phyloP scores from a whole-genome alignment of 2,329 filamentous ascomycete genomes.

The Rasamsonia emersonii region DNA sequence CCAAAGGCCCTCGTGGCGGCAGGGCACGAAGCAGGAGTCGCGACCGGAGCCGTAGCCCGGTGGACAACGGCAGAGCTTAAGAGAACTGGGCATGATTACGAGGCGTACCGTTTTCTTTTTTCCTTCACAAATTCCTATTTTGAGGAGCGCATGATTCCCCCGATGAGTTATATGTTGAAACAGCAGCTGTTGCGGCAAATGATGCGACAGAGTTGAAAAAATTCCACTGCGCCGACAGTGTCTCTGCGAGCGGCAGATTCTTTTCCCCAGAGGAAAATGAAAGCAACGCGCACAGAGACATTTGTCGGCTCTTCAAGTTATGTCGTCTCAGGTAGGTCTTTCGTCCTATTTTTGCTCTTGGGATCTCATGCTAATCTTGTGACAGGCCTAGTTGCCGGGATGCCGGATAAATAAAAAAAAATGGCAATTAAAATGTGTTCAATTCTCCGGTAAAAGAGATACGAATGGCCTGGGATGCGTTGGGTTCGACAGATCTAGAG shows the following conservation, averaged over 20 bases:
- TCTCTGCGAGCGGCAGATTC: slow-evolving; percentile 4
- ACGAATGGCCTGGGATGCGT: no score
- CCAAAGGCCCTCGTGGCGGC: slow-evolving; percentile 35
- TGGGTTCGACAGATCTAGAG: no score
- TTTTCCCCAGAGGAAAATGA: background rate
- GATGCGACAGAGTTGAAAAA: no score
- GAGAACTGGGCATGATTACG: slow-evolving; percentile 10
- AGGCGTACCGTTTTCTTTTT: slow-evolving; percentile 2
- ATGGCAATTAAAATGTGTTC: no score
- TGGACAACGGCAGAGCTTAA: slow-evolving; percentile 24
- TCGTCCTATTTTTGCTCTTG: background rate
- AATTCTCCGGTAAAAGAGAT: no score
- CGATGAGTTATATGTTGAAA: no score
- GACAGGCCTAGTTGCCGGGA: no score
- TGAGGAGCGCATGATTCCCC: slow-evolving; percentile 3
- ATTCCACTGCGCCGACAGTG: slow-evolving; percentile 21
- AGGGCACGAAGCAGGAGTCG: slow-evolving; percentile 36
- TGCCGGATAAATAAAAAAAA: no score
- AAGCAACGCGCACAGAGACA: slow-evolving; percentile 1
- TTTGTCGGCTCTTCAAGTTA: slow-evolving; percentile 2
- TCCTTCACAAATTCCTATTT: slow-evolving; percentile 6
- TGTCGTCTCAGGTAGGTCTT: slow-evolving; percentile 3
- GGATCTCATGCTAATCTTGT: no score
- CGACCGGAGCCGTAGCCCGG: slow-evolving; percentile 39
- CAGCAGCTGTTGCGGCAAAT: no score